Evolutionary conservation across 139 green algal genomes (phyloP).

Genomic region (Closterium sp.): DNA sequence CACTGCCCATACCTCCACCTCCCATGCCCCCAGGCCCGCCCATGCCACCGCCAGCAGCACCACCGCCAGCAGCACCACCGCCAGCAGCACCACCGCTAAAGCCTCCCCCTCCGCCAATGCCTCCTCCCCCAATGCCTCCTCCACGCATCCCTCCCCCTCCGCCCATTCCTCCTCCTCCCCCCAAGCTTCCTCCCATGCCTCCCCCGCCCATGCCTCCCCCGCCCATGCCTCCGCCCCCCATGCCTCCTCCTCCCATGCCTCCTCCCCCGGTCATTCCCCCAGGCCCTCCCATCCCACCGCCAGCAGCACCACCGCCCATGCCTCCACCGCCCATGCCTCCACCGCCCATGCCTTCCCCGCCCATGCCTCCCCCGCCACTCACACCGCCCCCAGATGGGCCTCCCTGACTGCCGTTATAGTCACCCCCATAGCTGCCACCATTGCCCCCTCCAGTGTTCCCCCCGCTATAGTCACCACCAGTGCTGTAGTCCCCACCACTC

Average conservation of each 20-base stretch:
- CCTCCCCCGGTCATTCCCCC: neutral
- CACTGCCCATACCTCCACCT: neutral
- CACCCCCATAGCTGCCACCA: neutral
- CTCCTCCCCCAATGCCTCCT: neutral
- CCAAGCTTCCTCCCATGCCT: neutral
- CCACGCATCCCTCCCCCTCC: neutral
- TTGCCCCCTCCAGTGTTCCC: neutral
- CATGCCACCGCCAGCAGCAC: neutral
- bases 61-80: too few relatives aligned
- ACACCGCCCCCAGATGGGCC: neutral
- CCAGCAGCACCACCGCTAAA: too few relatives aligned
- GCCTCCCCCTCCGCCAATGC: neutral
- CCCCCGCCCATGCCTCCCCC: too few relatives aligned
- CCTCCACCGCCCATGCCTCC: too few relatives aligned
- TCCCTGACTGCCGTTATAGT: too few relatives aligned
- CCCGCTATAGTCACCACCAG: neutral
- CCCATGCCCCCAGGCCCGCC: neutral
- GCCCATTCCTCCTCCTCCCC: neutral
- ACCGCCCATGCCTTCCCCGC: too few relatives aligned
- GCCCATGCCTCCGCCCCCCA: neutral
- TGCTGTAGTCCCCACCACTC: neutral
- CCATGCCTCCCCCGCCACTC: too few relatives aligned
- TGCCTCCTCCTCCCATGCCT: neutral
- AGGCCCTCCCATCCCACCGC: neutral
- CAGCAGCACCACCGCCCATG: neutral